Evolutionary conservation across 2,329 filamentous ascomycete genomes (phyloP).

Genomic region (Curvularia sp.): DNA sequence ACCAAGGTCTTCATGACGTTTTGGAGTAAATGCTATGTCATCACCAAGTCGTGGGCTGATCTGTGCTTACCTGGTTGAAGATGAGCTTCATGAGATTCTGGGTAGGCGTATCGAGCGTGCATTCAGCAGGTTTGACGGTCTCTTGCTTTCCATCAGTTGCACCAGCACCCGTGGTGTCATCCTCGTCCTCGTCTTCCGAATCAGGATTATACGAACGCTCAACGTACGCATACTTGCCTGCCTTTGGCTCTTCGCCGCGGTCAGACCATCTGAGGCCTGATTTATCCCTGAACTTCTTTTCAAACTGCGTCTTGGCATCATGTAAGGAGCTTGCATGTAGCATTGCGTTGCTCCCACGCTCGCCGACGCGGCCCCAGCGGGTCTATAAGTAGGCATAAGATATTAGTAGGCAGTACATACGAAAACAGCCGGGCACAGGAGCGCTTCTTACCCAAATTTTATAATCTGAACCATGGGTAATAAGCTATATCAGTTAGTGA

Average conservation of each 20-base stretch:
- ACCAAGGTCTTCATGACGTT: neutral
- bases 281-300: constrained; percentile 66
- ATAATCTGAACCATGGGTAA: constrained; percentile 48
- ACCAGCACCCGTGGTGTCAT: constrained; percentile 21
- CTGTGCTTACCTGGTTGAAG: constrained; percentile 68
- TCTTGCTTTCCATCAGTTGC: constrained; percentile 35
- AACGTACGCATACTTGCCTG: constrained; percentile 77
- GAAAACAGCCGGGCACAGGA: neutral
- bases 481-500: constrained; percentile 8
- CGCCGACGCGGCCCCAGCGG: constrained; percentile 79
- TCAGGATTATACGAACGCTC: constrained; percentile 79
- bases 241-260: constrained; percentile 63
- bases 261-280: constrained; percentile 61
- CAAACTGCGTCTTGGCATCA: constrained; percentile 55
- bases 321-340: constrained; percentile 51
- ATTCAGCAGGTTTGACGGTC: constrained; percentile 45
- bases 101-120: constrained; percentile 65
- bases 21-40: neutral
- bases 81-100: constrained; percentile 80
- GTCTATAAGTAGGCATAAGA: constrained; percentile 62
- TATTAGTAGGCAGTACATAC: neutral
- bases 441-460: constrained; percentile 51
- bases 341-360: constrained; percentile 56
- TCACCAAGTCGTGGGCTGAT: neutral
- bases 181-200: constrained; percentile 56